Base-by-base conservation (phyloP, 1,284 basidiomycete species). In the Irpex rosettiformis region DNA sequence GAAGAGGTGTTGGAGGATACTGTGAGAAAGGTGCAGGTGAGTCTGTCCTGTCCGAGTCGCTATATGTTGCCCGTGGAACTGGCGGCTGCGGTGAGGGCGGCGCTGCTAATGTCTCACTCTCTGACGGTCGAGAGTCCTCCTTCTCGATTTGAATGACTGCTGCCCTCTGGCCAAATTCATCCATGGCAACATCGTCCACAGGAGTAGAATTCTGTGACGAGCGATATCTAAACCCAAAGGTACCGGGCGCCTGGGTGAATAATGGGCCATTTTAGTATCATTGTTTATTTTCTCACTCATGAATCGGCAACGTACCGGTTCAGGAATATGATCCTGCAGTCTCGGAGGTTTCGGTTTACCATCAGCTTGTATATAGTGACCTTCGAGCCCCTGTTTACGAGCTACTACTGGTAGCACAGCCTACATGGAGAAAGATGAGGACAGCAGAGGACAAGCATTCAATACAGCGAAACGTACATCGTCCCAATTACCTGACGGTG, bases 391-490 rank as follows among this genome's bases (percentile, higher is more conserved):
- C 67, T 87, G 87, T 76, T 93, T 93, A 61, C 89, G 81, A 16
- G 93, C 92, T 3, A 95, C 89, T 3, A 88, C 89, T 8, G 86
- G 86, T 8, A 89, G 71, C 2, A 88, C 82, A 24, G 88, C 82
- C 82, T 81, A 55, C 8, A 13, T 24, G 1, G 13, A 16, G 48
- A 28, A 48, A 16, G 37, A n/a, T 56, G 8, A 30, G 1, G 4
- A 49, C 25, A 51, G 29, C 40, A 16, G 45, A 25, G 28, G 45
- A 27, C 56, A 57, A 29, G 13, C 13, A 45, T 61, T 42, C 62
- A 62, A 4, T 60, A 45, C 58, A 61, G 60, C 47, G 47, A 29
- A 43, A 64, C 84, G 69, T 67, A 85, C 89, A 69, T 91, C 89
- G 65, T 91, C 89, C 89, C 89, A 91, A 65, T 88, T 89, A 1